Base-by-base conservation (phyloP, 1,139 yeast species). In the Pneumocystis jirovecii region DNA sequence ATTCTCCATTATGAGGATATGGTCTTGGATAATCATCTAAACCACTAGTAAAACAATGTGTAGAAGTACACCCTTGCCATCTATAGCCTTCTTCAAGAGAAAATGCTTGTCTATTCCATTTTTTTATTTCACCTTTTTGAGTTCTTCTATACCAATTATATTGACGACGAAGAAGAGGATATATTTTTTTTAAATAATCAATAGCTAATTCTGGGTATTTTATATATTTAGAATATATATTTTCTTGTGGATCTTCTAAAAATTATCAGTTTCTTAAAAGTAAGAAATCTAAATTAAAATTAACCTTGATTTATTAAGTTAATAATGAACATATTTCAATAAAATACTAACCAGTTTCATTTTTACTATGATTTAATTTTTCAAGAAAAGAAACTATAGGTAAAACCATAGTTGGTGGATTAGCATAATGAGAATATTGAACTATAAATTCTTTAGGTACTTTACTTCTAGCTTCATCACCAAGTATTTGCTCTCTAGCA, bases 1-100 rank as follows among this genome's bases (percentile, higher is more conserved):
- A 78, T 75, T 93, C 99, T 0, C 95, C 96, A 59, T 86, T 80
- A 74, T 89, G 96, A 12, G 83, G 85, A 50, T 79, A 76, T 0
- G 90, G 87, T 68, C 99, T 82, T 44, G 99, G 99, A 73, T 91
- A 93, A 73, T 93, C 99, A 75, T 93, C 98, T 60, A 93, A 74
- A 0, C 99, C 99, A 76, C 96, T 87, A 1, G 98, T 95, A 66
- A 93, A 79, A 73, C 96, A 88, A 73, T 89, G 97, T 3, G 85
- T 82, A 34, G 81, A 78, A 0, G 97, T 89, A 69, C 97, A 82
- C 1, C 97, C 98, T 68, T 91, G 82, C 99, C 99, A 93, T 72
- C 96, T 80, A 74, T 87, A 93, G 0, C 85, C 88, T 72, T 87
- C 95, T 63, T 79, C 80, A 8, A 75, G 72, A 0, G 83, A 78